phyloP scores from a whole-genome alignment of 2,329 filamentous ascomycete species.

The Aspergillus carbonarius region DNA sequence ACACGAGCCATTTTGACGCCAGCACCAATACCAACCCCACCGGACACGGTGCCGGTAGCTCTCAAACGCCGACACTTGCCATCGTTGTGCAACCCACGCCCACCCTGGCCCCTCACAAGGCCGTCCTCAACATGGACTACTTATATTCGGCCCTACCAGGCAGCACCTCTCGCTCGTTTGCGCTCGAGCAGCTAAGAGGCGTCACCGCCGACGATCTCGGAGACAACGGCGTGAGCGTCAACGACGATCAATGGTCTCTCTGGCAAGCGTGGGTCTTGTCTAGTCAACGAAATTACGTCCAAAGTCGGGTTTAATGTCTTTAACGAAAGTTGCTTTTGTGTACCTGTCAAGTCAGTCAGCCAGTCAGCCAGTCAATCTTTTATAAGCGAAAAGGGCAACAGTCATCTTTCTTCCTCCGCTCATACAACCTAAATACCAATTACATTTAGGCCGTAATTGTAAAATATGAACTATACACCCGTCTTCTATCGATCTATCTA shows the following conservation, averaged over 20 bases:
- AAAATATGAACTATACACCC: constrained; percentile 32
- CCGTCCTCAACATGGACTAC: constrained; percentile 17
- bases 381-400: neutral
- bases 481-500: constrained; percentile 95
- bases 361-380: neutral
- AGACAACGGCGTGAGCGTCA: constrained; percentile 37
- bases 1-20: constrained; percentile 55
- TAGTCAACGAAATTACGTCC: constrained; percentile 15
- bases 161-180: constrained; percentile 10
- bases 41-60: constrained; percentile 4
- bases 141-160: constrained; percentile 3
- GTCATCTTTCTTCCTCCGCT: neutral
- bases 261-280: constrained; percentile 44
- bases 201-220: constrained; percentile 36
- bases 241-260: constrained; percentile 31
- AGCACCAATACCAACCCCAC: constrained; percentile 15
- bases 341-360: neutral
- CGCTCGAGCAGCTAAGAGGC: constrained; percentile 26
- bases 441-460: too few relatives aligned
- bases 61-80: constrained; percentile 17
- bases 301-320: constrained; percentile 4
- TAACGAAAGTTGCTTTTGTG: neutral
- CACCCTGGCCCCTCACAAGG: constrained; percentile 14
- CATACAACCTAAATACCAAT: too few relatives aligned
- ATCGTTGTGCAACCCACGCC: constrained; percentile 18